phyloP scores from a whole-genome alignment of 2,329 filamentous ascomycete species.

The Fusarium sp. region DNA sequence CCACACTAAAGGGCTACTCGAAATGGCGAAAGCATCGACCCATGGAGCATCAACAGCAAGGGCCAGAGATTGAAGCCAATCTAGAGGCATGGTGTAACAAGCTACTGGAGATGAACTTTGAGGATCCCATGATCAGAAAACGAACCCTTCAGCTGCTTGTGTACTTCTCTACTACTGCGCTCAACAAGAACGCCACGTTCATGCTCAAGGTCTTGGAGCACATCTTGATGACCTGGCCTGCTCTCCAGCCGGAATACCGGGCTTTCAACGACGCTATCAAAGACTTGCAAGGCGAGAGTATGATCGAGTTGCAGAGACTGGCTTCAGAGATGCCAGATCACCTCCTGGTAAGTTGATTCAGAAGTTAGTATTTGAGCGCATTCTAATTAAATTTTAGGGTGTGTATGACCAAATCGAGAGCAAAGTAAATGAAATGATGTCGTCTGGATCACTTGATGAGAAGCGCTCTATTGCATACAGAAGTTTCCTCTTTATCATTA shows the following conservation, averaged over 20 bases:
- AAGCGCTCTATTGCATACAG: conserved; percentile 87
- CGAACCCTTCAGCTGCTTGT: conserved; percentile 85
- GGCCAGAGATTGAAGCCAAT: conserved; percentile 69
- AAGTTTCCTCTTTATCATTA: conserved; percentile 93
- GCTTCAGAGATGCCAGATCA: conserved; percentile 93
- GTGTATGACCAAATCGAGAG: conserved; percentile 90
- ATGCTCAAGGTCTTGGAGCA: conserved; percentile 93
- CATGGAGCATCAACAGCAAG: conserved; percentile 61
- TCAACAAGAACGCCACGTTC: conserved; percentile 82
- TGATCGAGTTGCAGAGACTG: conserved; percentile 87
- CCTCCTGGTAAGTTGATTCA: conserved; percentile 70
- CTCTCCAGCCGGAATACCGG: conserved; percentile 75
- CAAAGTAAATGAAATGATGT: conserved; percentile 84
- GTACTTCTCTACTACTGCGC: conserved; percentile 83
- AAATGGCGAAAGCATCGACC: conserved; percentile 72
- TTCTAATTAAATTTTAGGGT: conserved; percentile 59
- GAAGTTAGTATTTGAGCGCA: background rate
- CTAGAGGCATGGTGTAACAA: conserved; percentile 80
- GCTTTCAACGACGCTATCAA: conserved; percentile 90
- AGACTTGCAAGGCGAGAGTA: conserved; percentile 85
- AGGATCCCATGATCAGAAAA: conserved; percentile 88
- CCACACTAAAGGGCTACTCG: conserved; percentile 87
- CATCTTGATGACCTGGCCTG: conserved; percentile 85
- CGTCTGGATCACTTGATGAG: conserved; percentile 79
- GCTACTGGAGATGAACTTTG: conserved; percentile 77